These are phyloP conservation scores for Gastrolobium villosum DNA, from an alignment of 306 rosid species.

Conservation along the genomic window DNA sequence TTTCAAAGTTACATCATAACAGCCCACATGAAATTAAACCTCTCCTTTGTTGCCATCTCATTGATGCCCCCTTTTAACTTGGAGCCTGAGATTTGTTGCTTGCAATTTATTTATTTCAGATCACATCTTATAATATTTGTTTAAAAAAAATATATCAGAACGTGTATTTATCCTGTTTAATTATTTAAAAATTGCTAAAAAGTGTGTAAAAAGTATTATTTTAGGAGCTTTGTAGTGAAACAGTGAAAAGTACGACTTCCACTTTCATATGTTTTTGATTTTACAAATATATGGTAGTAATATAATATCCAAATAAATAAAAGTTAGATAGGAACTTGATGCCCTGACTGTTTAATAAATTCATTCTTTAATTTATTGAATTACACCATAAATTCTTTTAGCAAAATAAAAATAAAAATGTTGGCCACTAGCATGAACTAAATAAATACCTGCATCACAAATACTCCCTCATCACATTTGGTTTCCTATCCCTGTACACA, in stretches of 20 bases:
- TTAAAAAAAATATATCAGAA: not conserved
- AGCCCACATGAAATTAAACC: constrained; percentile 42
- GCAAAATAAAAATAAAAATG: too few species aligned
- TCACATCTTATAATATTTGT: not conserved
- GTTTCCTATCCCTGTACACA: too few species aligned
- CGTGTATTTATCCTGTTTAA: not conserved
- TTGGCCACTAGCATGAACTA: too few species aligned
- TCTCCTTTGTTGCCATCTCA: constrained; percentile 31
- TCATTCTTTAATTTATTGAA: too few species aligned
- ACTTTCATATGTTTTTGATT: not conserved
- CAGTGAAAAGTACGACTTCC: not conserved
- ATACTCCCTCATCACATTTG: too few species aligned
- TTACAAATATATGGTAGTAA: not conserved
- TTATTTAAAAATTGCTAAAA: too few species aligned
- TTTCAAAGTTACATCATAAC: constrained; percentile 29
- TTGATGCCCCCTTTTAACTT: constrained; percentile 1
- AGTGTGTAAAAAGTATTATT: too few species aligned
- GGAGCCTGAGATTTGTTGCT: too few species aligned
- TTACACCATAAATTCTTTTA: too few species aligned
- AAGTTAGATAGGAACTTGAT: not conserved
- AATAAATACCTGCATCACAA: too few species aligned
- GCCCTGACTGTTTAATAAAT: not conserved
- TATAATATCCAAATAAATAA: not conserved
- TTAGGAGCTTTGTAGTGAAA: not conserved
- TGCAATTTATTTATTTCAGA: not conserved